Evolutionary conservation across 176 grass and related monocot species (phyloP).

Genomic region (Avena eriantha): DNA sequence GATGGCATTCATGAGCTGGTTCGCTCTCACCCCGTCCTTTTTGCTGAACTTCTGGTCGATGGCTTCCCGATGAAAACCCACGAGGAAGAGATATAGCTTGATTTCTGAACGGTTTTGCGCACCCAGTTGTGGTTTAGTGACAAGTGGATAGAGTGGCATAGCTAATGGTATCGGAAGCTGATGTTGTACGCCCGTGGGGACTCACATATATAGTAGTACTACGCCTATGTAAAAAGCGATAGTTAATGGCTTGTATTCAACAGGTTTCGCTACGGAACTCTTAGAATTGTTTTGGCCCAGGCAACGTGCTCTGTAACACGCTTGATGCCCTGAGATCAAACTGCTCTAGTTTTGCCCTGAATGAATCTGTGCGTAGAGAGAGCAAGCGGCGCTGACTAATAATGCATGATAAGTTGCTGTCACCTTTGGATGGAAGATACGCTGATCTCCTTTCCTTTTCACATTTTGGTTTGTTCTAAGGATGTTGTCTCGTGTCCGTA

Average conservation of each 20-base stretch:
- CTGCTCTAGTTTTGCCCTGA: slow-evolving; percentile 22
- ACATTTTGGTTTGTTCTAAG: neutral
- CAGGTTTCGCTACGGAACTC: slow-evolving; percentile 19
- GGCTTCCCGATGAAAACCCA: slow-evolving; percentile 59
- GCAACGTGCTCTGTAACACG: slow-evolving; percentile 5
- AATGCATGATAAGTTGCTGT: neutral
- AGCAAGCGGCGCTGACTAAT: neutral
- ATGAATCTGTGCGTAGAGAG: neutral
- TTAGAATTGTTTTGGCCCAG: slow-evolving; percentile 35
- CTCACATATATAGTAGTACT: slow-evolving; percentile 33
- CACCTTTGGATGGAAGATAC: neutral
- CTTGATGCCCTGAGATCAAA: slow-evolving; percentile 18
- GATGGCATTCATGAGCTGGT: slow-evolving; percentile 93
- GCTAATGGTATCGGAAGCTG: slow-evolving; percentile 38
- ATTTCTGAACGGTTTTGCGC: slow-evolving; percentile 39
- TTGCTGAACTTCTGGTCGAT: slow-evolving; percentile 72
- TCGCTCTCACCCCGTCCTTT: slow-evolving; percentile 66
- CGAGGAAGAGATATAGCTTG: neutral
- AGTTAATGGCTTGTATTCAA: slow-evolving; percentile 42
- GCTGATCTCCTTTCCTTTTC: neutral
- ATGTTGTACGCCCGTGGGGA: neutral
- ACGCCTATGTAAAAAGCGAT: slow-evolving; percentile 55
- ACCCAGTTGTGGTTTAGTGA: slow-evolving; percentile 31
- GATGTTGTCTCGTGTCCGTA: neutral
- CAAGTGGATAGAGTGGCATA: slow-evolving; percentile 40